A percentile compares a stretch with the other conserved stretches of the same genome.
Evolutionary conservation across 805 yeast species (phyloP).

Genomic region (Wickerhamomyces tratensis): DNA sequence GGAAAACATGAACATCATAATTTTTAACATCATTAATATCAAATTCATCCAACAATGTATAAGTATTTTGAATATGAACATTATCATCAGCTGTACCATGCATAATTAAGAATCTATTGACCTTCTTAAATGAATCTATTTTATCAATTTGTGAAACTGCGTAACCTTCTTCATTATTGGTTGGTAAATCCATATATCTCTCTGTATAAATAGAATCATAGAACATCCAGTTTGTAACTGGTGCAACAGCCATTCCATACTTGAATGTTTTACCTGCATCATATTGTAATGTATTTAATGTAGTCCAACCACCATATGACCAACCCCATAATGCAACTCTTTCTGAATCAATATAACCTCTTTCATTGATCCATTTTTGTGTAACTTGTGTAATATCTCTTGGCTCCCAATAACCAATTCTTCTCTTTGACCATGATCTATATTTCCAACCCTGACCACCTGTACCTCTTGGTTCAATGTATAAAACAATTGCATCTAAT

Average conservation of each 20-base stretch:
- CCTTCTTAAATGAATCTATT: conserved; percentile 42
- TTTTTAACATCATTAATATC: conserved; percentile 68
- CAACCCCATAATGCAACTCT: conserved; percentile 93
- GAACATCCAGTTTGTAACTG: conserved; percentile 88
- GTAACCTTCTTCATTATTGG: conserved; percentile 59
- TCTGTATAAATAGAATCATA: conserved; percentile 95
- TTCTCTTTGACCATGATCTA: conserved; percentile 71
- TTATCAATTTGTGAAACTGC: conserved; percentile 44
- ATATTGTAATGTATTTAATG: conserved; percentile 77
- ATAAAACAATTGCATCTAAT: conserved; percentile 75
- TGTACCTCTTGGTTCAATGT: conserved; percentile 96
- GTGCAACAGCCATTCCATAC: conserved; percentile 95
- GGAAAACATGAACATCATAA: conserved; percentile 70
- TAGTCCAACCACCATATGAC: conserved; percentile 95
- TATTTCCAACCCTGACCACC: conserved; percentile 76
- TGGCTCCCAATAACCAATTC: conserved; percentile 77
- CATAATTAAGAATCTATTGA: conserved; percentile 72
- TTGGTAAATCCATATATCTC: conserved; percentile 83
- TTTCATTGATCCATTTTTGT: conserved; percentile 34
- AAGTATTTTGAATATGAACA: conserved; percentile 88
- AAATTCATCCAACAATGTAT: conserved; percentile 65
- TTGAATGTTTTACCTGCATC: conserved; percentile 69
- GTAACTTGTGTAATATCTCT: conserved; percentile 82
- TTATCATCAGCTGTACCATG: conserved; percentile 98
- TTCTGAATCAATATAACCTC: conserved; percentile 50